phyloP scores from a whole-genome alignment of 345 rosid species.

The Acer negundo region DNA sequence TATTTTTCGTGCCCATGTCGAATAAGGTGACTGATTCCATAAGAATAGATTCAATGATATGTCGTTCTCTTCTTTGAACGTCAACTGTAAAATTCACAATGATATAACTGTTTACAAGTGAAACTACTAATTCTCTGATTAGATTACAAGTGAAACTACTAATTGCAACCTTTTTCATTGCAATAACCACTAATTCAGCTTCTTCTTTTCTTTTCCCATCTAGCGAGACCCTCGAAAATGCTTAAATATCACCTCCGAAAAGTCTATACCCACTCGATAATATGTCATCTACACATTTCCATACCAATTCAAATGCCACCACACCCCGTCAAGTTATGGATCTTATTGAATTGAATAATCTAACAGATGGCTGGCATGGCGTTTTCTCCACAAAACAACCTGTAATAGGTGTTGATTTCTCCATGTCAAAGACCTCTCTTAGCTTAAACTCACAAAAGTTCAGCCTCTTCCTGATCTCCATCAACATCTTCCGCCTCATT shows the following conservation, averaged over 20 bases:
- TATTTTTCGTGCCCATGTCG: not conserved
- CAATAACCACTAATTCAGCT: not conserved
- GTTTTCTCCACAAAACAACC: not conserved
- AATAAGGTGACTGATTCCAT: not conserved
- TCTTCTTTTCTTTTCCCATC: no score
- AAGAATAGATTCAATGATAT: not conserved
- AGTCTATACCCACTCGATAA: not conserved
- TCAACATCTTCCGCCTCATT: constrained; percentile 95
- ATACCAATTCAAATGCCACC: not conserved
- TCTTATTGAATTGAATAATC: not conserved
- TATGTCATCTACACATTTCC: not conserved
- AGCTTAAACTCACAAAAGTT: constrained; percentile 56
- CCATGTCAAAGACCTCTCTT: not conserved
- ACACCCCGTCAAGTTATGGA: no score
- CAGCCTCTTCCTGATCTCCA: constrained; percentile 91
- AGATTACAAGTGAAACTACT: not conserved
- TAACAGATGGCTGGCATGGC: not conserved
- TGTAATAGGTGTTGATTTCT: not conserved
- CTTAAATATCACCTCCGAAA: not conserved
- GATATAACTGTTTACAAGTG: no score
- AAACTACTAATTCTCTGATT: no score
- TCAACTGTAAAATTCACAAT: not conserved
- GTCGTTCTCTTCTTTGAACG: not conserved
- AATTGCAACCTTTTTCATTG: not conserved
- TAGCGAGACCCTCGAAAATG: not conserved